Evolutionary conservation across 352 stramenopile genomes (phyloP), one percentile per base, ranked within the genome.

Genomic region (Aphanomyces astaci): DNA sequence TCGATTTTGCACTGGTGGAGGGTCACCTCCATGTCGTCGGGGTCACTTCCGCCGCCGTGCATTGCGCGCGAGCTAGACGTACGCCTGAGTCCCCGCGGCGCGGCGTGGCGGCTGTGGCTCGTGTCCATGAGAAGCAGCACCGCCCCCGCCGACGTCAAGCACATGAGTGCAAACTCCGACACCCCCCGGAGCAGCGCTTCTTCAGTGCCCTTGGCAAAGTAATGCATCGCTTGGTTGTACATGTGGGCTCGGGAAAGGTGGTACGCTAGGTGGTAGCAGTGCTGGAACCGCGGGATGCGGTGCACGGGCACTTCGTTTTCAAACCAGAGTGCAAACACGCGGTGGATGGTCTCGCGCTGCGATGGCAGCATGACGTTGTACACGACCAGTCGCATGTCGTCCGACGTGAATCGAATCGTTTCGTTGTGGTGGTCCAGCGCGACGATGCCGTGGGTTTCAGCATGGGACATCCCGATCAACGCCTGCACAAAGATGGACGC

Each of bases 131-230:
- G 30, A 13, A 52, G 17, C 22, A 92, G 43, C 43, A 87, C 84
- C 40, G 85, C 84, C 71, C 75, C 85, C 25, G 83, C 83, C n/a
- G 80, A 86, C 53, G 86, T 81, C 75, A 92, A 84, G 71, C 83
- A 92, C 39, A 87, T 81, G 27, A 83, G 78, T 1, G 80, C 83
- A 56, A 90, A 92, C 0, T 78, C 76, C 17, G 88, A 64, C 57
- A 89, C 83, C 48, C 78, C 78, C 25, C 72, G 75, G 1, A 84
- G 78, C 17, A 89, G 76, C 2, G 79, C 81, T 7, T 81, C 72
- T 40, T 90, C 83, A 0, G 77, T 79, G 1, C 80, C 80, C 24
- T 85, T 76, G 40, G 86, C 73, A 65, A 89, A 90, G 0, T 80
- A 76, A 31, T 90, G 80, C 10, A 92, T 48, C 0, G 83, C 79